phyloP scores from a whole-genome alignment of 805 yeast species.

The Metschnikowia orientalis region DNA sequence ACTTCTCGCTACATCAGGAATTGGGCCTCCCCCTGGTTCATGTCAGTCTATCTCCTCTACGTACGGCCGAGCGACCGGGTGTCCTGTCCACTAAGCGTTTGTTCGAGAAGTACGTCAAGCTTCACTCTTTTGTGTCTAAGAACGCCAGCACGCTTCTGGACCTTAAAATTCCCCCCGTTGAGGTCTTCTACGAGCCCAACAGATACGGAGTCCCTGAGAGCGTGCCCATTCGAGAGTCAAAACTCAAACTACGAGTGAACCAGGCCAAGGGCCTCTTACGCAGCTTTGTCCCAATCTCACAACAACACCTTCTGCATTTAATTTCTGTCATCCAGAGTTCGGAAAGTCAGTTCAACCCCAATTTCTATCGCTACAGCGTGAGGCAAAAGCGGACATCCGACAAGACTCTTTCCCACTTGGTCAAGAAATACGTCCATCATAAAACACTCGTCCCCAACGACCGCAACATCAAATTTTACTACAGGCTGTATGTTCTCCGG shows the following conservation, averaged over 20 bases:
- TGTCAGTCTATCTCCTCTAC: not conserved
- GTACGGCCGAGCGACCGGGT: not conserved
- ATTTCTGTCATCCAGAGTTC: slow-evolving; percentile 16
- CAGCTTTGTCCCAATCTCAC: slow-evolving; percentile 21
- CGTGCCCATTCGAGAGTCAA: slow-evolving; percentile 23
- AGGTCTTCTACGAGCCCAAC: slow-evolving; percentile 29
- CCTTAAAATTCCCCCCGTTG: slow-evolving; percentile 27
- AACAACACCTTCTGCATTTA: slow-evolving; percentile 17
- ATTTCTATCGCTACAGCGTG: slow-evolving; percentile 26
- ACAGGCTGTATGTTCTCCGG: slow-evolving; percentile 25
- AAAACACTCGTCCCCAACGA: slow-evolving; percentile 28
- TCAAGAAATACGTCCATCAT: slow-evolving; percentile 19
- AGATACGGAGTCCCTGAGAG: slow-evolving; percentile 31
- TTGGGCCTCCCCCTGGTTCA: slow-evolving; percentile 6
- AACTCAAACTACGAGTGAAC: slow-evolving; percentile 23
- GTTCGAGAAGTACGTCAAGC: slow-evolving; percentile 12
- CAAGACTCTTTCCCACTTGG: slow-evolving; percentile 15
- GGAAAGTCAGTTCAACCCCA: slow-evolving; percentile 17
- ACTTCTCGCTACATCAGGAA: slow-evolving; percentile 12
- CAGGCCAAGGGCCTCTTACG: slow-evolving; percentile 20
- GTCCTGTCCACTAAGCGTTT: not conserved
- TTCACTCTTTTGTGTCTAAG: slow-evolving; percentile 21
- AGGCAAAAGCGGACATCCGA: slow-evolving; percentile 20
- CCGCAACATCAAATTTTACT: slow-evolving; percentile 25
- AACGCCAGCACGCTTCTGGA: slow-evolving; percentile 21